Conservation (phyloP, 345 rosid species). For the Melastoma malabathricum region DNA sequence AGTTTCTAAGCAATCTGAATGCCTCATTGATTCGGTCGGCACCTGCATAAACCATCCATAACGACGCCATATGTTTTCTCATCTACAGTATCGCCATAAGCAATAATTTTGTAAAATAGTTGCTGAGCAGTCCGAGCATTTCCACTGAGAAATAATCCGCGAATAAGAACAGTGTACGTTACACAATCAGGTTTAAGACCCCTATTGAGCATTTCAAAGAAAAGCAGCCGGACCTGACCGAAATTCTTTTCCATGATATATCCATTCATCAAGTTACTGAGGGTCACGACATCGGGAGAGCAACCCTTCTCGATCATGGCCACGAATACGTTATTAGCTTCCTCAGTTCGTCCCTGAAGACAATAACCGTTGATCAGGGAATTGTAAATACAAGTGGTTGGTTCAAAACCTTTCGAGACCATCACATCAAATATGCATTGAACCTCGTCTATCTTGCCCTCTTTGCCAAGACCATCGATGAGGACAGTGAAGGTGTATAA, state of each 20-base stretch:
- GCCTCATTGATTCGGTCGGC: constrained; percentile 3
- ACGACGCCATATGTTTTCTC: constrained; percentile 2
- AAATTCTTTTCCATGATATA: constrained; percentile 4
- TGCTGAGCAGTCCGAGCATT: constrained; percentile 1
- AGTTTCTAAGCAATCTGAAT: not conserved
- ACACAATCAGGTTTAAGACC: constrained; percentile 9
- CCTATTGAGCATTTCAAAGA: constrained; percentile 5
- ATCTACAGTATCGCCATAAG: not conserved
- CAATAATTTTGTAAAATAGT: constrained; percentile 2
- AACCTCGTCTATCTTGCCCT: not conserved
- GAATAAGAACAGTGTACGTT: constrained; percentile 5
- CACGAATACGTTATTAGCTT: constrained; percentile 2
- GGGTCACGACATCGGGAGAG: constrained; percentile 4
- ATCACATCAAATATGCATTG: constrained; percentile 1
- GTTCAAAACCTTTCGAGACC: constrained; percentile 2
- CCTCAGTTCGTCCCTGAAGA: constrained; percentile 3
- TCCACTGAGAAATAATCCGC: constrained; percentile 3
- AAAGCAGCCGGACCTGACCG: not conserved
- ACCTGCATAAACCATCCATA: constrained; percentile 8
- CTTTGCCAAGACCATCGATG: not conserved
- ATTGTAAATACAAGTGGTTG: constrained; percentile 3
- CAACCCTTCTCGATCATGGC: constrained; percentile 5
- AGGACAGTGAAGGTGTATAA: constrained; percentile 1
- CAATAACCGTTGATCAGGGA: constrained; percentile 8
- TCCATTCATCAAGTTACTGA: constrained; percentile 5